Evolutionary conservation across 2,329 filamentous ascomycete species (phyloP), one percentile per base, ranked within the genome.

Genomic region (Colletotrichum neosansevieriae): DNA sequence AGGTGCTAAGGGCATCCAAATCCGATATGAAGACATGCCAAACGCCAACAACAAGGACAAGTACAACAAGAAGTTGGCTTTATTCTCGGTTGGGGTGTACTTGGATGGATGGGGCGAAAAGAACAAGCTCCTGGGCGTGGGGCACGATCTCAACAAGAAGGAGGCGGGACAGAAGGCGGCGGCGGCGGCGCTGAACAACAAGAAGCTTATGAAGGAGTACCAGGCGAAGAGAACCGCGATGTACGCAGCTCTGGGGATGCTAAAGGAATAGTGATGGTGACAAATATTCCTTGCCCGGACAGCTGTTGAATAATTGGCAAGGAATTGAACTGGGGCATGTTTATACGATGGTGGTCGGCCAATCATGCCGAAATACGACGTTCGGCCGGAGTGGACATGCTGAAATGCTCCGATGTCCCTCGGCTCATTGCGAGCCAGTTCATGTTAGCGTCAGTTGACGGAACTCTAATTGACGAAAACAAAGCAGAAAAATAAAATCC

Each of bases 101-200:
- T 80, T 94, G 32, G 86, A 88, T 19, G 92, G 91, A 0, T 92
- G 89, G 84, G 92, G 91, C 4, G 89, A 91, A 77, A 84, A 83
- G 36, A 81, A 86, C 56, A 86, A 88, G 75, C 79, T 86, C 64
- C 78, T 94, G 6, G 92, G 89, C 0, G 83, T 82, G 50, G 92
- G 91, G 0, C 86, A 85, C 36, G 92, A 86, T 1, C 79, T 88
- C 70, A 88, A 85, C 62, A 94, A 94, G 79, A 88, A 86, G 64
- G 90, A 93, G 64, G 92, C 92, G 1, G 90, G 89, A 0, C 81
- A 86, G 13, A 89, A 86, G 71, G 92, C 92, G 1, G 92, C 92
- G 1, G 78, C 81, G 47, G 81, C 83, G 72, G 91, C 90, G 0
- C 74, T 94, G 75, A 81, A 84, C 47, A 90, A 93, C 74, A 90